Evolutionary conservation across 1,284 basidiomycete genomes (phyloP), one percentile per base, ranked within the genome.

Genomic region (Stygiomarasmius scandens): DNA sequence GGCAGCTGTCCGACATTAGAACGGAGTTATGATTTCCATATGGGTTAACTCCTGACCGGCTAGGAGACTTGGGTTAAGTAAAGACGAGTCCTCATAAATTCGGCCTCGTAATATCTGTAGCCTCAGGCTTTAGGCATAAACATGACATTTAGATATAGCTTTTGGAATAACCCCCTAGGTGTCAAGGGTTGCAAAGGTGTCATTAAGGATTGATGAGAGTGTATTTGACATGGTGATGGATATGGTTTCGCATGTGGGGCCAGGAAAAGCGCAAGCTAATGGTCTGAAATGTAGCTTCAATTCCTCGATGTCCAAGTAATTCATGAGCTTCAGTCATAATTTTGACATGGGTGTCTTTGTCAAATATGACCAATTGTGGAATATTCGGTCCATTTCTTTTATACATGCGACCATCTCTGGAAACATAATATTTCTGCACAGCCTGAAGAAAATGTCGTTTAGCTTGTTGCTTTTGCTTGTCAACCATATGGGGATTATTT

Each of bases 71-170:
- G n/a, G n/a, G n/a, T n/a, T n/a, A n/a, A n/a, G n/a, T n/a, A n/a
- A n/a, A n/a, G n/a, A n/a, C n/a, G n/a, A n/a, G n/a, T n/a, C n/a
- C n/a, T n/a, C n/a, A n/a, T n/a, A n/a, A n/a, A n/a, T n/a, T n/a
- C n/a, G n/a, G n/a, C n/a, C n/a, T n/a, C n/a, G n/a, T n/a, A n/a
- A n/a, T n/a, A 65, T 10, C 52, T 16, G 27, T 52, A 64, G 48
- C 58, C 58, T 48, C 51, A 36, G n/a, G 54, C 58, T 9, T 29
- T 10, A n/a, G 63, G 59, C 66, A 67, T 67, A n/a, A 50, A 24
- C 65, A 67, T 67, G 3, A 66, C 57, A 58, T 77, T 74, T 19
- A 74, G 61, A 54, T 76, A 68, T 0, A 68, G 60, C 45, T 73
- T 72, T 1, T 55, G 32, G 46, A 76, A 74, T 0, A 75, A 61